These are phyloP conservation scores for Fraxinus paxiana DNA, from an alignment of 305 asterid genomes.

Conservation along the genomic window DNA sequence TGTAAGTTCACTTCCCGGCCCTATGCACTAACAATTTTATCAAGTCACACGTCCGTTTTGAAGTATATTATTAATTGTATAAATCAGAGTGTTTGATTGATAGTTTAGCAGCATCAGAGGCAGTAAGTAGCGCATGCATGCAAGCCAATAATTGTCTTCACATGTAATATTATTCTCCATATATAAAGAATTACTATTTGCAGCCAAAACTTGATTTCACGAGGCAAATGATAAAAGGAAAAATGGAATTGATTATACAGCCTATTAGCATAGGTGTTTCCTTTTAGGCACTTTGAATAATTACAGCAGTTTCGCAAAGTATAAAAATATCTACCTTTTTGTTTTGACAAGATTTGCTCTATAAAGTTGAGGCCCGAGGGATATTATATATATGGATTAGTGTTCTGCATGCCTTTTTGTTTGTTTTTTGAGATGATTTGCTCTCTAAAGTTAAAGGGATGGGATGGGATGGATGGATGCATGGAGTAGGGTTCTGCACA, in stretches of 20 bases:
- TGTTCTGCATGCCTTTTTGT: not conserved
- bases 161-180: not conserved
- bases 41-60: not conserved
- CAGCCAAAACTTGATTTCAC: not conserved
- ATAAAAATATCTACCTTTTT: slow-evolving; percentile 40
- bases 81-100: not conserved
- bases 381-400: not conserved
- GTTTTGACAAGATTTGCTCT: slow-evolving; percentile 37
- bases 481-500: slow-evolving; percentile 7
- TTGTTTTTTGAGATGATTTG: slow-evolving; percentile 2
- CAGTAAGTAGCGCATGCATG: not conserved
- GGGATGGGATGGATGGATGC: not conserved
- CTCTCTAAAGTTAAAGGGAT: not conserved
- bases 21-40: not conserved
- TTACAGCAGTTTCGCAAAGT: slow-evolving; percentile 29
- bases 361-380: slow-evolving; percentile 17
- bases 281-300: slow-evolving; percentile 31
- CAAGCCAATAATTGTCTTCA: not conserved
- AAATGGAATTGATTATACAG: slow-evolving; percentile 14
- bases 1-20: not conserved
- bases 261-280: slow-evolving; percentile 21
- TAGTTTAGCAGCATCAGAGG: not conserved
- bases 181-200: not conserved
- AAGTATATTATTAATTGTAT: not conserved
- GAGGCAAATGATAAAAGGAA: slow-evolving; percentile 1